Evolutionary conservation across 176 grass and related monocot species (phyloP).

Genomic region (Alopecurus myosuroides): DNA sequence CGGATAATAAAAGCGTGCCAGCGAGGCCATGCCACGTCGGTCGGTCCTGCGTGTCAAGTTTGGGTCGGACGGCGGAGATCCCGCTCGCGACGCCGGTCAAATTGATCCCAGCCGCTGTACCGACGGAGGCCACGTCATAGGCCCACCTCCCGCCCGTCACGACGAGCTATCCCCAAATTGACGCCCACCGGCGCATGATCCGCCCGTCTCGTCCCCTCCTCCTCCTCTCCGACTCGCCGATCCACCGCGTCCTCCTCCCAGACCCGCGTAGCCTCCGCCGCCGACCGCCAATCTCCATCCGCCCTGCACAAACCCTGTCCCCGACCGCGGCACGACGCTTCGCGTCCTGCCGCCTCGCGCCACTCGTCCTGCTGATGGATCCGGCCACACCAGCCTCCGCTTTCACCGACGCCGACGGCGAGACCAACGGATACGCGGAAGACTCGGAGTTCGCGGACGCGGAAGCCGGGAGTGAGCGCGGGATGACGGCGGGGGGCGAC

Average conservation of each 20-base stretch:
- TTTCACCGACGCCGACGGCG: neutral
- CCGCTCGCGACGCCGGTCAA: neutral
- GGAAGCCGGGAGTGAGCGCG: neutral
- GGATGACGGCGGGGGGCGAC: neutral
- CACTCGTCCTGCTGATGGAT: constrained; percentile 52
- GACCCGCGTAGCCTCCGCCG: neutral
- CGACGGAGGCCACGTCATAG: neutral
- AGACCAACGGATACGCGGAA: constrained; percentile 13
- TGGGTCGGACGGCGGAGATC: neutral
- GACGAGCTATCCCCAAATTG: constrained; percentile 17
- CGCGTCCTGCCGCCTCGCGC: neutral
- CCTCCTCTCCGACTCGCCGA: constrained; percentile 8
- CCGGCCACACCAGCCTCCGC: constrained; percentile 14
- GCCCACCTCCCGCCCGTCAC: neutral
- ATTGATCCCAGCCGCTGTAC: neutral
- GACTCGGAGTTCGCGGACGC: constrained; percentile 16
- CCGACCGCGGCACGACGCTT: neutral
- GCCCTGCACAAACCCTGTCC: neutral
- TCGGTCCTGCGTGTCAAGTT: neutral
- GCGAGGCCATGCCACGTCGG: neutral
- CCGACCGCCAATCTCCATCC: neutral
- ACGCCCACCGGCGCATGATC: constrained; percentile 37
- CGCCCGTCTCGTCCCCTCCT: constrained; percentile 9
- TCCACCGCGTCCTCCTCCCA: constrained; percentile 3
- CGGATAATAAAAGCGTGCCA: neutral